phyloP scores from a whole-genome alignment of 2,329 filamentous ascomycete species.

The Fusarium bactridioides region DNA sequence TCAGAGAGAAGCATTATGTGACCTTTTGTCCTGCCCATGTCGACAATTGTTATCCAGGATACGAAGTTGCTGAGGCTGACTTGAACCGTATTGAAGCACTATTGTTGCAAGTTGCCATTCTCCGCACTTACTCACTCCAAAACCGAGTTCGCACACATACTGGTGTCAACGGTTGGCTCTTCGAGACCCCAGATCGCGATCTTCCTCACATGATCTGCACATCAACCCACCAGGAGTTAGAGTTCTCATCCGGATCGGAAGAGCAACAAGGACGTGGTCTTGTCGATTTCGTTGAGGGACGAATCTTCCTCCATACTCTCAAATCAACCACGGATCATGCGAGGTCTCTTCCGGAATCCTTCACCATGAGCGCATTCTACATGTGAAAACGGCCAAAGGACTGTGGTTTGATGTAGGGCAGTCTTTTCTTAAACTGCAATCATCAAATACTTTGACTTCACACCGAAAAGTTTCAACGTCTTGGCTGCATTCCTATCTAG shows the following conservation, averaged over 20 bases:
- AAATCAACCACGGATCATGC: constrained; percentile 4
- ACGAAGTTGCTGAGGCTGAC: background rate
- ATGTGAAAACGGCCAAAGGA: background rate
- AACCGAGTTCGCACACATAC: background rate
- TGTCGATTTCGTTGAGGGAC: constrained; percentile 1
- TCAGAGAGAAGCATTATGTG: constrained; percentile 19
- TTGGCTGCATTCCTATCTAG: constrained; percentile 55
- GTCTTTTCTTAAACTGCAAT: background rate
- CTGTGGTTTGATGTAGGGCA: background rate
- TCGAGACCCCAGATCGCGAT: constrained; percentile 5
- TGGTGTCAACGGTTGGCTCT: background rate
- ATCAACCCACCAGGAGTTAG: background rate
- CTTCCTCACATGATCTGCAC: constrained; percentile 2
- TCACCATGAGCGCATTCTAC: background rate
- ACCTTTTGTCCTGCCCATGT: constrained; percentile 20
- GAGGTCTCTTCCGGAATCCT: background rate
- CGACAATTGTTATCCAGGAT: background rate
- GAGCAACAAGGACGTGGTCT: background rate
- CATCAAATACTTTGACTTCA: background rate
- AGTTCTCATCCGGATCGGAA: background rate
- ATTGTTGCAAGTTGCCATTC: constrained; percentile 15
- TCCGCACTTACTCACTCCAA: constrained; percentile 16
- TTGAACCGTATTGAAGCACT: constrained; percentile 16
- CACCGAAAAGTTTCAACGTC: background rate
- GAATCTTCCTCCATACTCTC: constrained; percentile 40